Base-by-base conservation (phyloP, 768 basidiomycete genomes). In the Tylopilus cervinicoccineus region DNA sequence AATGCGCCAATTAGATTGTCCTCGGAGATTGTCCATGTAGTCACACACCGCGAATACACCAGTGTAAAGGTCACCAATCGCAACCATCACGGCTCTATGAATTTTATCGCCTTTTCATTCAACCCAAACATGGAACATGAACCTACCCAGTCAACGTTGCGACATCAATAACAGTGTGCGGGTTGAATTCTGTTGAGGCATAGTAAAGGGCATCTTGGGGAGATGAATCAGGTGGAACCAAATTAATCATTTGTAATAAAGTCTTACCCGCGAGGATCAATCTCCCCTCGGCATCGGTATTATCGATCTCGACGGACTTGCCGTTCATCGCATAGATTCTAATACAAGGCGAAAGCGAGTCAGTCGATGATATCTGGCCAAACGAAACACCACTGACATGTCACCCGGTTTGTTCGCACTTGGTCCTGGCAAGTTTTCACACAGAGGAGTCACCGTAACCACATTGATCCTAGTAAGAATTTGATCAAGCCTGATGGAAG, bases 261-360 rank as follows among this genome's bases (percentile, higher is more conserved):
- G 36, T 58, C 74, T 37, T 47, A 84, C 83, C 84, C 40, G 89
- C 77, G 40, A 92, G 78, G 26, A 91, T 72, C 36, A 92, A 70
- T 12, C 88, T 81, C 11, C 87, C 88, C 59, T 89, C 88, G 6
- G 88, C 88, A 61, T 90, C 91, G 0, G 90, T 93, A 63, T 91
- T 91, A 67, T 92, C 88, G 24, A 93, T 77, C 62, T 93, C 88
- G 16, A 93, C 76, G 0, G 85, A 81, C 66, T 91, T 92, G 31
- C 91, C 88, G 55, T 91, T 91, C 86, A 91, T 91, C 6, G 88
- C 86, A 53, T 87, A 87, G 55, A 92, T 58, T 36, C 87, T 90
- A 53, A 28, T 38, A 17, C 1, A 32, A 20, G 38, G 7, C 13
- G 19, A 14, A 20, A 24, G n/a, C 5, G 34, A n/a, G 20, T 55